phyloP scores from a whole-genome alignment of 768 basidiomycete genomes.

The Cystobasidium tubakii region DNA sequence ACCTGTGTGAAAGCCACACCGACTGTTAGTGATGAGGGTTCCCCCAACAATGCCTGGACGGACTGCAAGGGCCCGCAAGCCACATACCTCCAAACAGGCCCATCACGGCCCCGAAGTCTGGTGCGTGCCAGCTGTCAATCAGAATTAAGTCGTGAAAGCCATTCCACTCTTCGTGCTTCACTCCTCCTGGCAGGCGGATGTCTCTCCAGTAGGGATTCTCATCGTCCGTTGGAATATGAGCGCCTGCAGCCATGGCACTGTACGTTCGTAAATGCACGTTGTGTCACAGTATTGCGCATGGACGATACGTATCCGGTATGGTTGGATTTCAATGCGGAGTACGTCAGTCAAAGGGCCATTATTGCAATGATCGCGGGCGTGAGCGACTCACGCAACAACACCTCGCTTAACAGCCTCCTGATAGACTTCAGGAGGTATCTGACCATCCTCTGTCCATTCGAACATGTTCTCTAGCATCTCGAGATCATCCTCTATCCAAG shows the following conservation, averaged over 20 bases:
- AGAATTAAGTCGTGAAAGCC: conserved; percentile 44
- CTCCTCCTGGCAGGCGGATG: conserved; percentile 31
- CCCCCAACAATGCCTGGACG: no score
- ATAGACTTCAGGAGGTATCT: conserved; percentile 43
- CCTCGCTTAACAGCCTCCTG: conserved; percentile 37
- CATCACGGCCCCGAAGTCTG: conserved; percentile 28
- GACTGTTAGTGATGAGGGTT: no score
- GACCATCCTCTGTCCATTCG: conserved; percentile 44
- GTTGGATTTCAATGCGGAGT: no score
- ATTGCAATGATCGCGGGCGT: no score
- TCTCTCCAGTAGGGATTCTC: conserved; percentile 28
- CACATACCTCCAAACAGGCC: conserved; percentile 39
- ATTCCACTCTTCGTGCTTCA: conserved; percentile 43
- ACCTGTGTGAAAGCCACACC: background rate
- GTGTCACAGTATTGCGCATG: background rate
- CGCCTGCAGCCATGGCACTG: conserved; percentile 21
- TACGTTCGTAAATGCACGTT: background rate
- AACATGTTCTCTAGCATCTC: conserved; percentile 40
- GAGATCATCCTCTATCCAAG: conserved; percentile 35
- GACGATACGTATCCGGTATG: no score
- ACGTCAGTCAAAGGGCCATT: no score
- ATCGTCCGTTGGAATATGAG: conserved; percentile 3
- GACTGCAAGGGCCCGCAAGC: no score
- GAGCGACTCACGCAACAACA: conserved; percentile 36
- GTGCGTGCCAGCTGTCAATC: conserved; percentile 39